Conservation (phyloP, 768 basidiomycete genomes). For the Trametes cinnabarina region DNA sequence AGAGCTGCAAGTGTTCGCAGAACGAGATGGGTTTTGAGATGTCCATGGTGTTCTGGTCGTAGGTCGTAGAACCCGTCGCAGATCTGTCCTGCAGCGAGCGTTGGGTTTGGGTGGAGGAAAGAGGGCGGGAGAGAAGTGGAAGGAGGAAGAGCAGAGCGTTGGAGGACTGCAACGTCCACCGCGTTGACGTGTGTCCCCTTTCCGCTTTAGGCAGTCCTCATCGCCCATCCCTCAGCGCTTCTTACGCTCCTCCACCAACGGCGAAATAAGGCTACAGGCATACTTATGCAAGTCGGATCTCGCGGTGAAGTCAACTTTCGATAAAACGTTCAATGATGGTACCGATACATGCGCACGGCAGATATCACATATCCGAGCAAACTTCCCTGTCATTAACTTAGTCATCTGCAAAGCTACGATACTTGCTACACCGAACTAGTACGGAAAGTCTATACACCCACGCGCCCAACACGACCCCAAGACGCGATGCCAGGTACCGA, state of each 20-base stretch:
- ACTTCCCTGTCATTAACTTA: neutral
- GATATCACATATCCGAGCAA: neutral
- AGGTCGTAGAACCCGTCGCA: constrained; percentile 28
- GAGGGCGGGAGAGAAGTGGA: neutral
- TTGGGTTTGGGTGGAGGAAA: constrained; percentile 1
- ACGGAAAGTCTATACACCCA: neutral
- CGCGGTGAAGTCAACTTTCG: too few relatives aligned
- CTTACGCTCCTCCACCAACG: too few relatives aligned
- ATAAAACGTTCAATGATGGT: too few relatives aligned
- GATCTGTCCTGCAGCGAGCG: constrained; percentile 24
- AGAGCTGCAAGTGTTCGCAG: constrained; percentile 91
- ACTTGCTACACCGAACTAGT: neutral
- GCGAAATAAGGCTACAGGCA: too few relatives aligned
- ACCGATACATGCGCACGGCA: neutral
- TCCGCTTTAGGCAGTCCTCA: constrained; percentile 13
- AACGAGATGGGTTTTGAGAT: constrained; percentile 77
- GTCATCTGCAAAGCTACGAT: neutral
- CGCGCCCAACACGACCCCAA: neutral
- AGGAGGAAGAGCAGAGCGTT: neutral
- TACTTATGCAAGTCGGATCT: too few relatives aligned
- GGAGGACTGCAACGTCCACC: neutral
- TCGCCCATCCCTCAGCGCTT: constrained; percentile 3
- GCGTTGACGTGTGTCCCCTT: constrained; percentile 23
- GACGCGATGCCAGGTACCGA: neutral
- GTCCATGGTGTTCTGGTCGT: constrained; percentile 31